Evolutionary conservation across 179 eudicot genomes (phyloP), one percentile per base, ranked within the genome.

Genomic region (Carnegiea gigantea): DNA sequence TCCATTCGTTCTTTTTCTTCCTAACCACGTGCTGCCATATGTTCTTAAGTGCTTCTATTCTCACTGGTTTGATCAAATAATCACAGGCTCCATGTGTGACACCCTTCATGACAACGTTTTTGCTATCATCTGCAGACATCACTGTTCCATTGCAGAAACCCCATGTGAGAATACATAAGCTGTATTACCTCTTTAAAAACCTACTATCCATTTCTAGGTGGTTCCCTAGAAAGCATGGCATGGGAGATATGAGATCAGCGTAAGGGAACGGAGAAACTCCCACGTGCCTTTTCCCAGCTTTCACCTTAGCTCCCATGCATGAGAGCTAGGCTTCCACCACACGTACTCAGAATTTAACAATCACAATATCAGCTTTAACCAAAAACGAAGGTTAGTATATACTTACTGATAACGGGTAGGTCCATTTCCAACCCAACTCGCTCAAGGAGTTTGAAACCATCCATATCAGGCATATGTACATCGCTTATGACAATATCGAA

Each of bases 81-180:
- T 93, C 98, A 82, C 95, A 94, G 2, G 97, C 97, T 70, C 98
- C 98, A 36, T 95, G 98, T 23, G 95, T 95, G 54, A 95, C 94
- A n/a, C 98, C 98, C 85, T 91, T 93, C 97, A 95, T 91, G 60
- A 95, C 95, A 2, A 93, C 98, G 59, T 71, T 71, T 65, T 90
- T 91, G 84, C 96, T 90, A 79, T 95, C 98, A 80, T 93, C 97
- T 5, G 96, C 98, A 0, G 97, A 95, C 98, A 95, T 95, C 98
- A 95, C 98, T 94, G 91, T 73, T 81, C 20, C 87, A 86, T 78
- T 33, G 33, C 81, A 81, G n/a, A 79, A 38, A 75, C 9, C 73
- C 72, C 73, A 75, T 40, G 62, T 84, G 4, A 84, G 81, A 59
- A 36, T 24, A 28, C 18, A 24, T 24, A 65, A 24, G 38, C 13